These are phyloP conservation scores for Dendrobium huoshanense DNA, from an alignment of 106 monocot genomes.

Conservation along the genomic window DNA sequence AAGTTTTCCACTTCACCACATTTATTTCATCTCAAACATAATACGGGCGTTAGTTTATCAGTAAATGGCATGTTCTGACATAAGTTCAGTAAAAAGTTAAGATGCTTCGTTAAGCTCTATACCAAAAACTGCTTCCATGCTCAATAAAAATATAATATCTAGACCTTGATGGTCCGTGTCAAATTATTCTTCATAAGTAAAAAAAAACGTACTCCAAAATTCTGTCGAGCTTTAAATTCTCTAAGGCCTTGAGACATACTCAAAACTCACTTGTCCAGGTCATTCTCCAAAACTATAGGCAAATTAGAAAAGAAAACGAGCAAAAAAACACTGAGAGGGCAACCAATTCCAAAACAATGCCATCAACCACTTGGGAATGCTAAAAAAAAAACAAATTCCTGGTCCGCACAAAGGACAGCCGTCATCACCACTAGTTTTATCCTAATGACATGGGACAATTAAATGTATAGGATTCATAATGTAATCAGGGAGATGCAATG, in stretches of 20 bases:
- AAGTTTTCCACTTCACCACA: too few relatives aligned
- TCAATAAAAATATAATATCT: neutral
- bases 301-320: neutral
- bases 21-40: neutral
- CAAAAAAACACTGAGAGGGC: neutral
- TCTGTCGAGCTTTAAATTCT: neutral
- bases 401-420: neutral
- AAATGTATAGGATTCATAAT: too few relatives aligned
- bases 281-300: neutral
- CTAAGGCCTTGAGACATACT: neutral
- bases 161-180: neutral
- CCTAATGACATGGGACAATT: too few relatives aligned
- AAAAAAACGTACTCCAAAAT: neutral
- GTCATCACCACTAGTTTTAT: neutral
- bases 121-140: neutral
- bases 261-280: neutral
- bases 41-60: neutral
- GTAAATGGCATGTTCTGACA: neutral
- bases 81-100: neutral
- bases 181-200: neutral
- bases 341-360: neutral
- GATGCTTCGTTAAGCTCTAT: neutral
- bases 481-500: too few relatives aligned
- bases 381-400: neutral
- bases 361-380: neutral